Base-by-base conservation (phyloP, 2,329 filamentous ascomycete genomes). In the Taxawa tesnikishii region DNA sequence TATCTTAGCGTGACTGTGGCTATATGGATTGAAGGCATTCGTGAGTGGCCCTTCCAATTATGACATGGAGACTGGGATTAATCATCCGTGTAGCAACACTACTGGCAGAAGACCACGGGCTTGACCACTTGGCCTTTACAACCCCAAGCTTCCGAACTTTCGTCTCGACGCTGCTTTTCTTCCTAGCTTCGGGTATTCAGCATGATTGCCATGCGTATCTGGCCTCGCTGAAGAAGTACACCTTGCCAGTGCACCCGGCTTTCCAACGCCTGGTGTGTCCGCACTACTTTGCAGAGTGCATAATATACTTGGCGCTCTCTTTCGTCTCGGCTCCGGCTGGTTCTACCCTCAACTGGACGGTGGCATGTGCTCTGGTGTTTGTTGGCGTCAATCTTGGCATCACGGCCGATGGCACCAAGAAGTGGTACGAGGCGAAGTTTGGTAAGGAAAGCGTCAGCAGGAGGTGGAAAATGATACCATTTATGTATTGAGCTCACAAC, bases 221-320 rank as follows among this genome's bases (percentile, higher is more conserved):
- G 19, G 56, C 57, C 28, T 54, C 50, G 8, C 46, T 67, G 14
- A 54, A 51, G 28, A 88, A 85, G 50, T 96, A 98, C 56, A 81
- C 80, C 8, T 65, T 96, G 15, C 88, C 88, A 0, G 62, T 68
- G 3, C 68, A 79, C 38, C 76, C 78, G 3, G 59, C 80, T 36
- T 98, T 96, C 55, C 63, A 64, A 27, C 63, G 67, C 36, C 56
- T 92, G 14, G 59, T 94, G 24, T 92, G 82, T 45, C 85, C 90
- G 12, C 90, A 98, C 58, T 98, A 96, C 56, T 81, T 81, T 3
- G 83, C 79, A 48, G 90, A 96, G 59, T 87, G 83, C 50, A 52
- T 80, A 25, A 73, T 94, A 37, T 96, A 98, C 53, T 50, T 85
- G 13, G 70, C 79, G n/a, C 59, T 98, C 42, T 71, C 83, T 3